Base-by-base conservation (phyloP, 164 flowering plant genomes). In the Akebia trifoliata region DNA sequence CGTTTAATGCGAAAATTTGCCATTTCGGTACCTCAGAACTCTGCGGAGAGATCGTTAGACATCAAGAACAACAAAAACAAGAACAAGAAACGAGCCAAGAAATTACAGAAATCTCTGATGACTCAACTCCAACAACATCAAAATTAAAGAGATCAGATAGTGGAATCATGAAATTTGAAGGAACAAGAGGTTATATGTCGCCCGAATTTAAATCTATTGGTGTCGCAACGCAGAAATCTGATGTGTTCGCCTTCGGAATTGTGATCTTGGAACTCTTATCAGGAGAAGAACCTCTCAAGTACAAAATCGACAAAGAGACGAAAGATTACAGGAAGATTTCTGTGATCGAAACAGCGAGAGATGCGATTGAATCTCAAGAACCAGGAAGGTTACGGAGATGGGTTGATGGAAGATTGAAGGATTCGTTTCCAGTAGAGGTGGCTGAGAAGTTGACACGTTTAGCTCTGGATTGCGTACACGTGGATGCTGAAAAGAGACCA, bases 181-280 rank as follows among this genome's bases (percentile, higher is more conserved):
- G 96, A 21, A 74, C 85, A 8, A 70, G 82, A 58, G 96, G 90
- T 26, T 88, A 88, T 56, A 86, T 88, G 93, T 72, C 96, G 55
- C 90, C 90, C 35, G 93, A 88, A 63, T 71, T 78, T 47, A 76
- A 72, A 64, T 4, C 18, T 0, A 66, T 60, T 0, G 89, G 93
- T 6, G 21, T 69, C 0, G 64, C 69, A 12, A 84, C 84, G 2
- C 71, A 71, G 67, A 72, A 76, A 43, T 56, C 71, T 4, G 93
- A 86, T 50, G 87, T 88, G 5, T 88, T 67, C 51, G 85, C 90
- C 0, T 86, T 82, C 53, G 96, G 96, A 36, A 87, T 88, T 8
- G 87, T 86, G 75, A 3, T 86, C 1, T 59, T 88, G 66, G 96
- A 88, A 68, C 56, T 88, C 50, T 31, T 86, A 26, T 71, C 85